These are phyloP conservation scores for Spinacia oleracea DNA, from an alignment of 179 eudicot genomes.

Conservation along the genomic window DNA sequence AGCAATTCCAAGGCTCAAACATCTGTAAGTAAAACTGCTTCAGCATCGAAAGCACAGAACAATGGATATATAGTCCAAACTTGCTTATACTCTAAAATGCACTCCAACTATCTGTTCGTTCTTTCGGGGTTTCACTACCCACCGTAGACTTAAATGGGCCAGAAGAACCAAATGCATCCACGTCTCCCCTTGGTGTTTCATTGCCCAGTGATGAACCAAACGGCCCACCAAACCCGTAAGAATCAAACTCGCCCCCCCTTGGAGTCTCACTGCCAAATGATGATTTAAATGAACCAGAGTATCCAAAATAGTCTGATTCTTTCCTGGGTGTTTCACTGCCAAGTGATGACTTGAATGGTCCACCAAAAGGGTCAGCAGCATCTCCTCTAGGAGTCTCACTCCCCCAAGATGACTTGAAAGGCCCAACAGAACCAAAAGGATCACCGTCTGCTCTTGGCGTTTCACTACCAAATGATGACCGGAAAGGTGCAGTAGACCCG, in stretches of 20 bases:
- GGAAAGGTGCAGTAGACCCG: constrained; percentile 31
- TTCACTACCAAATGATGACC: constrained; percentile 35
- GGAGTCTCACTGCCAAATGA: constrained; percentile 39
- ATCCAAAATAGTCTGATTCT: constrained; percentile 36
- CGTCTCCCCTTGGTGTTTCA: constrained; percentile 44
- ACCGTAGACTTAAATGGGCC: constrained; percentile 32
- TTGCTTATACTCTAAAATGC: constrained; percentile 34
- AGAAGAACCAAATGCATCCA: constrained; percentile 32
- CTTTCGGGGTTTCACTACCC: constrained; percentile 35
- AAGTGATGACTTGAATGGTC: constrained; percentile 36
- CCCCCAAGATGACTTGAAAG: constrained; percentile 40
- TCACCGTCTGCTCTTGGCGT: constrained; percentile 39
- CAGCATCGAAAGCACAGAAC: background rate
- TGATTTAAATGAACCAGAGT: constrained; percentile 36
- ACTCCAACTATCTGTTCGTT: constrained; percentile 39
- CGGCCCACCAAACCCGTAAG: constrained; percentile 38
- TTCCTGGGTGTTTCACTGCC: constrained; percentile 41
- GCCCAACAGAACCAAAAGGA: constrained; percentile 36
- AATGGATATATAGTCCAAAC: background rate
- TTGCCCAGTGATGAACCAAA: constrained; percentile 36
- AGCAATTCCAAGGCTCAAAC: constrained; percentile 17
- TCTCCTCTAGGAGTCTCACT: constrained; percentile 47
- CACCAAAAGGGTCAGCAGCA: constrained; percentile 34
- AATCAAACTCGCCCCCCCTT: constrained; percentile 34
- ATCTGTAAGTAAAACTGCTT: background rate